Evolutionary conservation across 202 grass and related monocot genomes (phyloP).

Genomic region (Zizania palustris): DNA sequence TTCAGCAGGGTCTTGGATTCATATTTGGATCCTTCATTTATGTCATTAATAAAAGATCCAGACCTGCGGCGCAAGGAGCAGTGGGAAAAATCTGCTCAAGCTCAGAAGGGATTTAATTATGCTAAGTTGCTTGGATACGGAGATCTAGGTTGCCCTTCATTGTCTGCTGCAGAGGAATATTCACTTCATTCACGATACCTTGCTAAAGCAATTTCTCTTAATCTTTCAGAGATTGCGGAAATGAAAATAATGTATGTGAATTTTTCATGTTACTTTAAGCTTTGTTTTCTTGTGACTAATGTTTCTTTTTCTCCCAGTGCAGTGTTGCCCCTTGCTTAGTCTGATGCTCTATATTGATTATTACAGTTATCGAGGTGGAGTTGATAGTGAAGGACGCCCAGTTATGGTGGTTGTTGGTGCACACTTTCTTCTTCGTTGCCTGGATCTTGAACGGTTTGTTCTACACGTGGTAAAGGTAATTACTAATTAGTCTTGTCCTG

Average conservation of each 20-base stretch:
- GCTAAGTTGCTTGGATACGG: constrained; percentile 91
- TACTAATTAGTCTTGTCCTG: constrained; percentile 46
- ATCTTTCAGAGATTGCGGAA: constrained; percentile 97
- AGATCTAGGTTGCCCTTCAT: constrained; percentile 74
- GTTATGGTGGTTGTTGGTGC: constrained; percentile 96
- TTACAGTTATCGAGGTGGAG: constrained; percentile 84
- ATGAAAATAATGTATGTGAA: constrained; percentile 95
- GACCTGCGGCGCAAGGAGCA: constrained; percentile 78
- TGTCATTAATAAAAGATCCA: constrained; percentile 97
- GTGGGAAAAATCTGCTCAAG: constrained; percentile 75
- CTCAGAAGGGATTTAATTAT: constrained; percentile 92
- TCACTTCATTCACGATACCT: constrained; percentile 97
- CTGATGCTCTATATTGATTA: constrained; percentile 32
- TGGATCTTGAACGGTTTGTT: constrained; percentile 95
- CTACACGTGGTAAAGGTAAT: constrained; percentile 92
- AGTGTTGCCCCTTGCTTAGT: neutral
- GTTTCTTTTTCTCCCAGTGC: neutral
- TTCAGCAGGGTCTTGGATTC: constrained; percentile 79
- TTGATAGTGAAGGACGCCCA: constrained; percentile 82
- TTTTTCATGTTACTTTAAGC: neutral
- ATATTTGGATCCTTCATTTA: constrained; percentile 86
- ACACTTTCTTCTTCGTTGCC: constrained; percentile 94
- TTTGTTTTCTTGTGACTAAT: constrained; percentile 28
- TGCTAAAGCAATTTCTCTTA: constrained; percentile 95
- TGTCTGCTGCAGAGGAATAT: constrained; percentile 95